Base-by-base conservation (phyloP, 305 asterid species). In the Salvia sclarea region DNA sequence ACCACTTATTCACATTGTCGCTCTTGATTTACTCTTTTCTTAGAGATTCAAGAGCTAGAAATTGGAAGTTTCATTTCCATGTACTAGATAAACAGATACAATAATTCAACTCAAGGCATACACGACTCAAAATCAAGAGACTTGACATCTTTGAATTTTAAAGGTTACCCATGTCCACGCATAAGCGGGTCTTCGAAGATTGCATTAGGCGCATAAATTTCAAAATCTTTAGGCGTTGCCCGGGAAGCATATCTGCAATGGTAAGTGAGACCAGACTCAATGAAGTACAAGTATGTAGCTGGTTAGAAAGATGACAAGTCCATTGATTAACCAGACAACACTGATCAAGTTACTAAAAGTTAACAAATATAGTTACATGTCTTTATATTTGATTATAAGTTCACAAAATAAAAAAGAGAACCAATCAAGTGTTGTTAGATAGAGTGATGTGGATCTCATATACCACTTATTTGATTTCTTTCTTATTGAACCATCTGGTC, bases 151-250 rank as follows among this genome's bases (percentile, higher is more conserved):
- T 52, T 16, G 53, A 10, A 9, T 53, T 6, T 2, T 44, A 38
- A 69, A 55, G 30, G 73, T 49, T 81, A 92, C 98, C 98, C 98
- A 3, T 79, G 85, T 40, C 95, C 95, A 61, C 86, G 75, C 94
- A 86, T 87, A 56, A 92, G 92, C 4, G 96, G 98, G 68, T 92
- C 98, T 81, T 89, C 96, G 58, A 92, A 92, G 67, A 84, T 86
- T 63, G 98, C 98, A 69, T 82, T 45, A 11, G 86, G 82, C 14
- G 89, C 88, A 70, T 92, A 89, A n/a, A 92, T 92, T 69, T 92
- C 96, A 61, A 87, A 92, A 80, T 92, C 96, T 77, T 71, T 64
- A 52, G 91, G 73, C 2, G 82, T 82, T 63, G 92, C 95, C 38
- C 77, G 78, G 0, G 96, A 85, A 56, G 82, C 95, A 75, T 92